Evolutionary conservation across 371 early-diverging fungal genomes (phyloP).

Genomic region (Cokeromyces recurvatus): DNA sequence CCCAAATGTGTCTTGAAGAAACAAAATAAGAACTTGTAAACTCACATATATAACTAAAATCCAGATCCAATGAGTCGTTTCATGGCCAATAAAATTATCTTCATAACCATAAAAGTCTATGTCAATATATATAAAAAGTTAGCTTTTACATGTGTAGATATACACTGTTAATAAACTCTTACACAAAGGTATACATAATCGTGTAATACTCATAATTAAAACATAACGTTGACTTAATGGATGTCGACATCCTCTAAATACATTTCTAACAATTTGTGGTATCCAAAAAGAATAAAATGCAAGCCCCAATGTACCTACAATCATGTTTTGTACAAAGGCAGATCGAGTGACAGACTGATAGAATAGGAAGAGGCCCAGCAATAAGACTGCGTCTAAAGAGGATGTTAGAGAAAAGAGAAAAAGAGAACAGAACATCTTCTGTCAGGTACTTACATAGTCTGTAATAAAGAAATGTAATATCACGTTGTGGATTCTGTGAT

Average conservation of each 20-base stretch:
- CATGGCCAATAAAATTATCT: slow-evolving; percentile 48
- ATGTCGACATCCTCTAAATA: slow-evolving; percentile 56
- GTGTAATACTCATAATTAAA: slow-evolving; percentile 55
- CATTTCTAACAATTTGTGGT: slow-evolving; percentile 72
- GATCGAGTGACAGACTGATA: slow-evolving; percentile 60
- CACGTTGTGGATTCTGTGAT: slow-evolving; percentile 12
- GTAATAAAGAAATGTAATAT: slow-evolving; percentile 19
- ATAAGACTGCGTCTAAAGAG: slow-evolving; percentile 41
- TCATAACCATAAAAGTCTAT: slow-evolving; percentile 61
- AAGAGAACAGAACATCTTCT: background rate
- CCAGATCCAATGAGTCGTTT: slow-evolving; percentile 53
- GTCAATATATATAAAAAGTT: no score
- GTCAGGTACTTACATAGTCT: slow-evolving; percentile 14
- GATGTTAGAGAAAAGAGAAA: background rate
- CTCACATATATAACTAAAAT: slow-evolving; percentile 51
- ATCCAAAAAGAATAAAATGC: slow-evolving; percentile 73
- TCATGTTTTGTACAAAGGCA: slow-evolving; percentile 45
- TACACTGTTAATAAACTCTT: slow-evolving; percentile 7
- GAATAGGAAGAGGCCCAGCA: slow-evolving; percentile 61
- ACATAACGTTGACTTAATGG: slow-evolving; percentile 60
- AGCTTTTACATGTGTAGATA: no score
- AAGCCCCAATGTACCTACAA: slow-evolving; percentile 45
- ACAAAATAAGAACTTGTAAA: slow-evolving; percentile 54
- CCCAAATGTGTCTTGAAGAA: slow-evolving; percentile 69
- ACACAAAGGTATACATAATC: slow-evolving; percentile 63